phyloP scores from a whole-genome alignment of 805 yeast species.

The Isabelozyma gotoi region DNA sequence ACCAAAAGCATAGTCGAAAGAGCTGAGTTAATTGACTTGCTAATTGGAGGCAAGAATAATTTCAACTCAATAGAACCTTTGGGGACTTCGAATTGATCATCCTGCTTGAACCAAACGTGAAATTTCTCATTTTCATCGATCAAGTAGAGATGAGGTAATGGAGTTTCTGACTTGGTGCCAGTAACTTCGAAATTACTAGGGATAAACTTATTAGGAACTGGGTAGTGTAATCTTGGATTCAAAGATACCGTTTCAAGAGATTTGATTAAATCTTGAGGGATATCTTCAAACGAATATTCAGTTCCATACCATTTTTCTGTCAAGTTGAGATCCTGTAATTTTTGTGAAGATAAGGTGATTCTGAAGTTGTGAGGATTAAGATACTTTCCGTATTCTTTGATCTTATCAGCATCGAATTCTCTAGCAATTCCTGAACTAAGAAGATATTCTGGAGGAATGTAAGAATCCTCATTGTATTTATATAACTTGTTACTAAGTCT shows the following conservation, averaged over 20 bases:
- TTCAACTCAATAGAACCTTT: constrained; percentile 70
- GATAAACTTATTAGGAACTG: constrained; percentile 75
- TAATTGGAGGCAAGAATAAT: constrained; percentile 64
- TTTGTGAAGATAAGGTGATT: constrained; percentile 51
- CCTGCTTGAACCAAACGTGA: constrained; percentile 85
- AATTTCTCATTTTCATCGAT: constrained; percentile 50
- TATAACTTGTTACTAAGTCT: constrained; percentile 61
- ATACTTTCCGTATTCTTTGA: constrained; percentile 47
- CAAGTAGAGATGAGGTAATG: constrained; percentile 59
- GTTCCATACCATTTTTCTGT: constrained; percentile 92
- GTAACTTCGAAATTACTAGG: constrained; percentile 74
- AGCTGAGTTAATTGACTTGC: constrained; percentile 55
- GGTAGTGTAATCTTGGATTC: constrained; percentile 50
- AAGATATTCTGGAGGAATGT: constrained; percentile 63
- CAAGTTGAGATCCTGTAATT: constrained; percentile 43
- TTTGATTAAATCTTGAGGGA: constrained; percentile 40
- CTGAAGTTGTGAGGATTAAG: constrained; percentile 63
- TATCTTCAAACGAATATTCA: constrained; percentile 53
- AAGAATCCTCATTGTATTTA: constrained; percentile 29
- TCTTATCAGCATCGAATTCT: constrained; percentile 55
- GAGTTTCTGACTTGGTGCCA: constrained; percentile 30
- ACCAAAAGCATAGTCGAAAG: constrained; percentile 61
- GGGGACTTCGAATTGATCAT: constrained; percentile 86
- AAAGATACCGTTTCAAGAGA: constrained; percentile 25
- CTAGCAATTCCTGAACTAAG: constrained; percentile 58